These are phyloP conservation scores for Puccinia novopanici DNA, from an alignment of 1,284 basidiomycete species.

Conservation along the genomic window DNA sequence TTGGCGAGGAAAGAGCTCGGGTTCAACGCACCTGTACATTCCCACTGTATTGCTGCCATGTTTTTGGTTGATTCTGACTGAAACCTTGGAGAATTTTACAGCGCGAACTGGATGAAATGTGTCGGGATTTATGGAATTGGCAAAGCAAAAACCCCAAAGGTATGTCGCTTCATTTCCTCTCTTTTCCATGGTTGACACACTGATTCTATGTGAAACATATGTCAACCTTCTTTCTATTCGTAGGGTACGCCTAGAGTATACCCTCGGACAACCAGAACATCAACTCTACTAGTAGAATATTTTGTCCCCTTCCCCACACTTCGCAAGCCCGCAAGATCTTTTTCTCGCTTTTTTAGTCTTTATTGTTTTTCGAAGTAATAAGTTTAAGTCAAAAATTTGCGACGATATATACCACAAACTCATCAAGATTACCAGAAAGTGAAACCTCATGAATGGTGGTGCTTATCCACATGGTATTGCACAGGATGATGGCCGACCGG, in stretches of 20 bases:
- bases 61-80: neutral
- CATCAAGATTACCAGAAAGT: too few relatives aligned
- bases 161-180: conserved; percentile 51
- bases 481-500: too few relatives aligned
- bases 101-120: conserved; percentile 81
- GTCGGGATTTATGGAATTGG: conserved; percentile 90
- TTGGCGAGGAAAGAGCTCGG: conserved; percentile 91
- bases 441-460: too few relatives aligned
- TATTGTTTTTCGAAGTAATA: too few relatives aligned
- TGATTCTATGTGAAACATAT: neutral
- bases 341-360: too few relatives aligned
- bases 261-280: neutral
- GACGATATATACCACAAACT: too few relatives aligned
- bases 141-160: conserved; percentile 64
- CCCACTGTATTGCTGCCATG: conserved; percentile 53
- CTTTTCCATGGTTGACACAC: neutral
- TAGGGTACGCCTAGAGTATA: neutral
- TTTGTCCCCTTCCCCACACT: neutral
- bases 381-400: too few relatives aligned
- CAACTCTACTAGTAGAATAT: neutral
- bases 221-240: neutral
- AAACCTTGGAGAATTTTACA: neutral
- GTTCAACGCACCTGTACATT: conserved; percentile 73
- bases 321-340: too few relatives aligned
- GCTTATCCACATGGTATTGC: too few relatives aligned